phyloP scores from a whole-genome alignment of 495 filamentous ascomycete species.

The Parathielavia hyrcaniae region DNA sequence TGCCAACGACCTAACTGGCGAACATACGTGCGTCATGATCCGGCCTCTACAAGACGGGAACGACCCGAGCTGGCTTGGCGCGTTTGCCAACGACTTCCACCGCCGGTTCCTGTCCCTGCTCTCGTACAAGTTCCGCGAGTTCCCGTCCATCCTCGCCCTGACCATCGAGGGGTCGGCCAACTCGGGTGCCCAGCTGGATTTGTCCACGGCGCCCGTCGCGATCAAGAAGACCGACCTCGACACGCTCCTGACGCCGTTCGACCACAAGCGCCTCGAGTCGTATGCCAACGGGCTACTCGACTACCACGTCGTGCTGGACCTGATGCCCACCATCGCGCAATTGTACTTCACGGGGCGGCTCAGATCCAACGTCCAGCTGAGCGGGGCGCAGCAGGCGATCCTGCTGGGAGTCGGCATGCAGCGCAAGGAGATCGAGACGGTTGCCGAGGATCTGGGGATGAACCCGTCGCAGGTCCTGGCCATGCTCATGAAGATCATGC shows the following conservation, averaged over 20 bases:
- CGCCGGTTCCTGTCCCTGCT: slow-evolving; percentile 79
- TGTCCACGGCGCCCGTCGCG: slow-evolving; percentile 40
- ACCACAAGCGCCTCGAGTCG: slow-evolving; percentile 86
- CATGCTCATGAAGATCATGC: slow-evolving; percentile 93
- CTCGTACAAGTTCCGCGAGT: slow-evolving; percentile 85
- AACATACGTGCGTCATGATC: slow-evolving; percentile 98
- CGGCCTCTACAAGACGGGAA: slow-evolving; percentile 59
- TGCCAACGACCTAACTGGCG: slow-evolving; percentile 89
- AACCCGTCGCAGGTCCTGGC: slow-evolving; percentile 80
- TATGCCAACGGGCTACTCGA: slow-evolving; percentile 97
- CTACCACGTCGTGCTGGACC: slow-evolving; percentile 93
- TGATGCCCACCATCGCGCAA: slow-evolving; percentile 72
- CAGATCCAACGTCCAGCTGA: slow-evolving; percentile 57
- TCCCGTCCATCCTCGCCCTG: slow-evolving; percentile 72
- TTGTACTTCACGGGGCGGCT: slow-evolving; percentile 79
- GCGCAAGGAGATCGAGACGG: slow-evolving; percentile 70
- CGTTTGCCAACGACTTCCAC: slow-evolving; percentile 90
- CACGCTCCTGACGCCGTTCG: slow-evolving; percentile 72
- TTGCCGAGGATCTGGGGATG: slow-evolving; percentile 82
- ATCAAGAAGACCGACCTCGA: slow-evolving; percentile 72
- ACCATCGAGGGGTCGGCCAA: slow-evolving; percentile 84
- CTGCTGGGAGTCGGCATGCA: slow-evolving; percentile 86
- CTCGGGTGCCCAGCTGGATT: slow-evolving; percentile 58
- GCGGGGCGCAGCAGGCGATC: slow-evolving; percentile 74
- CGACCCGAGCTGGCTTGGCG: slow-evolving; percentile 77